Evolutionary conservation across 1,139 yeast genomes (phyloP).

Genomic region (Lodderomyces elongisporus): DNA sequence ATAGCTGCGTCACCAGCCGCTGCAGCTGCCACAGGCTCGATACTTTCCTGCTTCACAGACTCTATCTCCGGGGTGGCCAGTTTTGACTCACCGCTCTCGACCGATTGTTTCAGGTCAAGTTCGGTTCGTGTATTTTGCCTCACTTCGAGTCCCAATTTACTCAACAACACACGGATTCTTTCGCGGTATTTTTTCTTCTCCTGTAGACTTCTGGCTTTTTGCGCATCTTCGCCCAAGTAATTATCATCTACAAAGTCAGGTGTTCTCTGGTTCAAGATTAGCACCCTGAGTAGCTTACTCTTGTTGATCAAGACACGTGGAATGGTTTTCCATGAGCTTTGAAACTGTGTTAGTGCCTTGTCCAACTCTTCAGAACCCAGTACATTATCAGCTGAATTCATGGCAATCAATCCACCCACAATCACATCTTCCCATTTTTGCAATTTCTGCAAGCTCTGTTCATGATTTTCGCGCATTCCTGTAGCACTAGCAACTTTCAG

Average conservation of each 20-base stretch:
- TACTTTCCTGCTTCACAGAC: neutral
- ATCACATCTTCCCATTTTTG: conserved; percentile 18
- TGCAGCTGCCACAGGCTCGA: no score
- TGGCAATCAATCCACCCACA: conserved; percentile 15
- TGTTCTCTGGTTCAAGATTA: conserved; percentile 30
- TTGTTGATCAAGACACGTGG: conserved; percentile 30
- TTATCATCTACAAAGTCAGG: conserved; percentile 10
- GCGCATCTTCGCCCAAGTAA: no score
- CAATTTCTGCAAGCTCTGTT: conserved; percentile 16
- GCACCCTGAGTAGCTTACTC: conserved; percentile 28
- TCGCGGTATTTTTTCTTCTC: neutral
- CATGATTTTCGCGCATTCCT: conserved; percentile 17
- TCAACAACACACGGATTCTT: conserved; percentile 20
- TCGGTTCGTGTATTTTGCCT: conserved; percentile 15
- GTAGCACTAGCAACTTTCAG: conserved; percentile 22
- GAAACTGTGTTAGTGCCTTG: conserved; percentile 17
- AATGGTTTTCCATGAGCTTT: conserved; percentile 15
- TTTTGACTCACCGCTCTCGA: conserved; percentile 1
- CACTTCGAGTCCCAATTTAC: conserved; percentile 17
- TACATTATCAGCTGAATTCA: conserved; percentile 11
- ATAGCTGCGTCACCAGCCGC: neutral
- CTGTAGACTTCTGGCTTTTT: neutral
- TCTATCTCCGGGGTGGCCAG: conserved; percentile 3
- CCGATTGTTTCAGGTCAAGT: conserved; percentile 5
- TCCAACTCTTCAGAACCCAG: conserved; percentile 9